These are phyloP conservation scores for Auriscalpium vulgare DNA, from an alignment of 768 basidiomycete species.

Conservation along the genomic window DNA sequence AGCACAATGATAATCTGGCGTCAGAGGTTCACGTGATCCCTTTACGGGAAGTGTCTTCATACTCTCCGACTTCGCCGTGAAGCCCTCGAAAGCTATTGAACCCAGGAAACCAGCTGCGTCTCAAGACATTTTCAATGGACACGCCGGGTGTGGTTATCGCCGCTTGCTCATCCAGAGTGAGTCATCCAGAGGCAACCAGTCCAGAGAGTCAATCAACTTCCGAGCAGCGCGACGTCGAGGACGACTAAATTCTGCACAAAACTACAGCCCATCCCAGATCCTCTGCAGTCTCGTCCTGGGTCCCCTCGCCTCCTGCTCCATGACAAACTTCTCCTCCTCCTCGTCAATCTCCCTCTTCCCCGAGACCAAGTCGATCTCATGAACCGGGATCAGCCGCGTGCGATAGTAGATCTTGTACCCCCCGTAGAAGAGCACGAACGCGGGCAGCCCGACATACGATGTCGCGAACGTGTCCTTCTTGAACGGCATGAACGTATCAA, in stretches of 20 bases:
- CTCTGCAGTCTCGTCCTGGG: slow-evolving; percentile 19
- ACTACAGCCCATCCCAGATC: slow-evolving; percentile 21
- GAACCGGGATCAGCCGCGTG: slow-evolving; percentile 29
- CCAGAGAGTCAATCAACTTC: too few relatives aligned
- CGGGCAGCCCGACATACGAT: slow-evolving; percentile 31
- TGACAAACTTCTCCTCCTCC: slow-evolving; percentile 47
- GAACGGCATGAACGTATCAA: slow-evolving; percentile 37
- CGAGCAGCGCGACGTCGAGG: neutral
- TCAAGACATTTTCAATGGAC: too few relatives aligned
- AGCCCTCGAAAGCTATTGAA: too few relatives aligned
- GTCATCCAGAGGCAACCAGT: too few relatives aligned
- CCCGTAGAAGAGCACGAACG: slow-evolving; percentile 28
- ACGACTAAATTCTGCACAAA: neutral
- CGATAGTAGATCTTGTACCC: slow-evolving; percentile 30
- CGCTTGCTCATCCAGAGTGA: too few relatives aligned
- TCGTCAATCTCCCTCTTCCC: slow-evolving; percentile 55
- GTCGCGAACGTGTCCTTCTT: slow-evolving; percentile 53
- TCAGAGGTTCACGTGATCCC: too few relatives aligned
- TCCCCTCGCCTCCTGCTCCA: slow-evolving; percentile 28
- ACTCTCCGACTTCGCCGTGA: too few relatives aligned
- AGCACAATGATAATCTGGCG: too few relatives aligned
- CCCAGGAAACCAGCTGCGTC: too few relatives aligned
- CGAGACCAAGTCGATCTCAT: slow-evolving; percentile 52
- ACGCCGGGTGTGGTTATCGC: too few relatives aligned
- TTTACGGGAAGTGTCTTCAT: too few relatives aligned